Conservation (phyloP, 2,329 filamentous ascomycete species). For the Phialophora verrucosa region DNA sequence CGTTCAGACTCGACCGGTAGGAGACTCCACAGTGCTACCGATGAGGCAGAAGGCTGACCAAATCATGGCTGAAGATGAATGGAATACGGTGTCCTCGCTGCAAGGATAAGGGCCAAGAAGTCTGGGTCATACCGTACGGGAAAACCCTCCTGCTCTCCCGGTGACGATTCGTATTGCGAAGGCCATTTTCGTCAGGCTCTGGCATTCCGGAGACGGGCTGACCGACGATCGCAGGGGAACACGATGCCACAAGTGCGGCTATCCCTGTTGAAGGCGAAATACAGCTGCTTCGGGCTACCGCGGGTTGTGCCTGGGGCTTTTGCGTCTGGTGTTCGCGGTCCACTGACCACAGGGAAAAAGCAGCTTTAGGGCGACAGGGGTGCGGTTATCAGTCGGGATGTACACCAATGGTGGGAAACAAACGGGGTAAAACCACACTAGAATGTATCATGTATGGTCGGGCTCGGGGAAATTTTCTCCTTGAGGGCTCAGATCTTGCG, state of each 20-base stretch:
- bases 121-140: conserved; percentile 51
- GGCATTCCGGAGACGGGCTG: conserved; percentile 1
- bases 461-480: conserved; percentile 6
- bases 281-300: neutral
- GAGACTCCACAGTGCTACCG: neutral
- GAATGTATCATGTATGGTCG: neutral
- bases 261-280: conserved; percentile 39
- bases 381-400: neutral
- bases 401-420: neutral
- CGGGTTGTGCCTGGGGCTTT: neutral
- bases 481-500: neutral
- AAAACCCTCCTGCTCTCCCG: neutral
- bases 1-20: conserved; percentile 21
- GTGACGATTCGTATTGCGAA: neutral
- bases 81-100: conserved; percentile 52
- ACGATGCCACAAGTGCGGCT: conserved; percentile 51
- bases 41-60: conserved; percentile 21
- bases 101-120: conserved; percentile 45
- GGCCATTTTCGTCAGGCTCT: neutral
- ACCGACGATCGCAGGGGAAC: conserved; percentile 43
- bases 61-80: conserved; percentile 47
- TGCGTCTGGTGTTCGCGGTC: neutral
- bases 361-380: neutral
- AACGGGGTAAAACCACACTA: neutral
- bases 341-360: neutral